Conservation (phyloP, 208 protist species). For the Paratrypanosoma confusum region DNA sequence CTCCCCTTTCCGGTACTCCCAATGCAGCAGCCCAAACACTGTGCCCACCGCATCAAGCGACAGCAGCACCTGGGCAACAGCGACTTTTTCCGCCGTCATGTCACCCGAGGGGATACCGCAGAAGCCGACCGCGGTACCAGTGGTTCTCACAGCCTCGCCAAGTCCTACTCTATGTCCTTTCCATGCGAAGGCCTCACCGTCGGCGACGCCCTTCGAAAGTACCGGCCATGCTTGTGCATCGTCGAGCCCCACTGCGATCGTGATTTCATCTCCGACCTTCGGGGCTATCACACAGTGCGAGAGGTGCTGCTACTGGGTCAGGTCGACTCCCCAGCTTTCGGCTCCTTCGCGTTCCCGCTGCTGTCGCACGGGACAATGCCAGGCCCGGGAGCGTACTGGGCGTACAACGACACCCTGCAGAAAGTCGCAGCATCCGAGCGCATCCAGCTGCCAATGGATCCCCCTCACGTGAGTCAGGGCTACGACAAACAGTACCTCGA, state of each 20-base stretch:
- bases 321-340: constrained; percentile 66
- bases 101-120: not conserved
- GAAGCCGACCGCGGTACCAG: not conserved
- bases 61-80: constrained; percentile 10
- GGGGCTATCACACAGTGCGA: constrained; percentile 56
- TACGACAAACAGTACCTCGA: constrained; percentile 46
- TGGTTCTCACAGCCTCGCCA: too few species aligned
- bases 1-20: constrained; percentile 25
- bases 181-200: constrained; percentile 44
- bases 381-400: constrained; percentile 58
- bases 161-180: constrained; percentile 21
- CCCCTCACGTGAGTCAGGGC: constrained; percentile 50
- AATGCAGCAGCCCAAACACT: constrained; percentile 34
- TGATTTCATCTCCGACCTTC: constrained; percentile 54
- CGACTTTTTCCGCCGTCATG: constrained; percentile 3
- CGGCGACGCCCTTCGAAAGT: constrained; percentile 46
- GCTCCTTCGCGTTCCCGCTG: constrained; percentile 52
- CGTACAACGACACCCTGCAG: constrained; percentile 60
- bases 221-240: constrained; percentile 38
- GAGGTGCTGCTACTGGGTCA: constrained; percentile 52
- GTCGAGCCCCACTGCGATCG: constrained; percentile 66
- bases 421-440: constrained; percentile 23
- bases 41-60: constrained; percentile 13
- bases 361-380: constrained; percentile 60
- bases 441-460: constrained; percentile 54